These are phyloP conservation scores for Hirschfeldia incana DNA, from an alignment of 345 rosid genomes.

Conservation along the genomic window DNA sequence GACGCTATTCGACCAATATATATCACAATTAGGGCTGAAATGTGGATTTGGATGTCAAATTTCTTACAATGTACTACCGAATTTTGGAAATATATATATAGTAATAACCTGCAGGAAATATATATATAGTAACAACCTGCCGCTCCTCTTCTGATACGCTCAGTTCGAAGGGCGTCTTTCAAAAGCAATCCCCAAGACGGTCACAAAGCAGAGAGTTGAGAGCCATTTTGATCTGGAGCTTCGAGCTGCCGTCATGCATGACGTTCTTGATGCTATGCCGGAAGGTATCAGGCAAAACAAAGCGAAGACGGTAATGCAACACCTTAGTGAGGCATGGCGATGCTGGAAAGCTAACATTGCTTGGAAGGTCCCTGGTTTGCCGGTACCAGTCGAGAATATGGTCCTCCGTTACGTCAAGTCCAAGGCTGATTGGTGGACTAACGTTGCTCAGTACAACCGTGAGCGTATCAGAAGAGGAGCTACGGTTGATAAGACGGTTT, in stretches of 20 bases:
- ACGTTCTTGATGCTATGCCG: constrained; percentile 43
- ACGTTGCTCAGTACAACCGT: constrained; percentile 72
- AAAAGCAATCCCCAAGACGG: constrained; percentile 97
- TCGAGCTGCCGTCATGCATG: no score
- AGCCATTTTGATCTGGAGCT: no score
- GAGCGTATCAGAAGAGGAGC: no score
- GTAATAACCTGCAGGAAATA: no score
- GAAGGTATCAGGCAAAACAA: constrained; percentile 99
- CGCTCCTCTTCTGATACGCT: no score
- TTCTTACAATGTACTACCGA: no score
- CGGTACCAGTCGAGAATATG: constrained; percentile 98
- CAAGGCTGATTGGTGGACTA: constrained; percentile 99
- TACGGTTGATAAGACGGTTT: no score
- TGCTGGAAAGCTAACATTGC: constrained; percentile 99
- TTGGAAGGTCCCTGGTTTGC: constrained; percentile 99
- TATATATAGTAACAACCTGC: no score
- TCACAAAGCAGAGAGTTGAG: constrained; percentile 66
- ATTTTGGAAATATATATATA: no score
- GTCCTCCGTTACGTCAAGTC: constrained; percentile 97
- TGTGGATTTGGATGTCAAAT: no score
- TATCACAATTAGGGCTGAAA: no score
- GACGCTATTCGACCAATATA: background rate
- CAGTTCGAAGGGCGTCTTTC: constrained; percentile 99
- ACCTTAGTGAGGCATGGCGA: constrained; percentile 99
- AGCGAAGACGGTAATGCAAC: constrained; percentile 93